phyloP scores from a whole-genome alignment of 805 yeast genomes.

The Sugiyamaella mastotermitis region DNA sequence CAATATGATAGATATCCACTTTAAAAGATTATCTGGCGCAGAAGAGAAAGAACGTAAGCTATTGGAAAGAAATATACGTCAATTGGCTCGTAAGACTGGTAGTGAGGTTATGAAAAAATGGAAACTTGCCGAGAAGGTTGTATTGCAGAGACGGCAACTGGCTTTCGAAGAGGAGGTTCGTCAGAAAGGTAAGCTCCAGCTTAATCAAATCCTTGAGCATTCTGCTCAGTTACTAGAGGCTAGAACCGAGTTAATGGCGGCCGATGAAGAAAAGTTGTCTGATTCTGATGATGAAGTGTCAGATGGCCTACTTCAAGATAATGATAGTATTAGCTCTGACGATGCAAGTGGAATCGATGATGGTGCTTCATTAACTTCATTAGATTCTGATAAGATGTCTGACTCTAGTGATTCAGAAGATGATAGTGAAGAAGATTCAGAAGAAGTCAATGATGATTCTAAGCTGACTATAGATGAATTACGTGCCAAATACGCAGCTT shows the following conservation, averaged over 20 bases:
- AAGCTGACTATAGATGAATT: constrained; percentile 51
- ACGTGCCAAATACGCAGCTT: constrained; percentile 46
- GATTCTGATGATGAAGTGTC: constrained; percentile 3
- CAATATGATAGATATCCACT: constrained; percentile 78
- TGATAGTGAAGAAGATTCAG: constrained; percentile 19
- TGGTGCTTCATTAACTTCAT: background rate
- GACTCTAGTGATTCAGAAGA: background rate
- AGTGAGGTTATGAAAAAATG: constrained; percentile 86
- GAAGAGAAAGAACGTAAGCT: constrained; percentile 76
- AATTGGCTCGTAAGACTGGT: constrained; percentile 73
- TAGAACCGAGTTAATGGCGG: constrained; percentile 43
- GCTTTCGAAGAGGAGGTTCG: constrained; percentile 63
- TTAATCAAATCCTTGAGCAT: constrained; percentile 82
- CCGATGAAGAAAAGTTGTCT: background rate
- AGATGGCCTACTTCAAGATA: constrained; percentile 10
- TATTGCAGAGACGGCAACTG: constrained; percentile 66
- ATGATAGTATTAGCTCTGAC: constrained; percentile 8
- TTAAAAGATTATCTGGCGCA: constrained; percentile 80
- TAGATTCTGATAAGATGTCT: constrained; percentile 1
- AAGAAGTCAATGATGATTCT: constrained; percentile 40
- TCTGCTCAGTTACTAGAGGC: constrained; percentile 87
- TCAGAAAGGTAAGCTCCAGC: constrained; percentile 77
- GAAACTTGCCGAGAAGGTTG: constrained; percentile 76
- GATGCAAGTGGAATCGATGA: constrained; percentile 12
- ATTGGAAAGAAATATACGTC: constrained; percentile 60